phyloP scores from a whole-genome alignment of 1,284 basidiomycete species.

The Leccinum pachyderme region DNA sequence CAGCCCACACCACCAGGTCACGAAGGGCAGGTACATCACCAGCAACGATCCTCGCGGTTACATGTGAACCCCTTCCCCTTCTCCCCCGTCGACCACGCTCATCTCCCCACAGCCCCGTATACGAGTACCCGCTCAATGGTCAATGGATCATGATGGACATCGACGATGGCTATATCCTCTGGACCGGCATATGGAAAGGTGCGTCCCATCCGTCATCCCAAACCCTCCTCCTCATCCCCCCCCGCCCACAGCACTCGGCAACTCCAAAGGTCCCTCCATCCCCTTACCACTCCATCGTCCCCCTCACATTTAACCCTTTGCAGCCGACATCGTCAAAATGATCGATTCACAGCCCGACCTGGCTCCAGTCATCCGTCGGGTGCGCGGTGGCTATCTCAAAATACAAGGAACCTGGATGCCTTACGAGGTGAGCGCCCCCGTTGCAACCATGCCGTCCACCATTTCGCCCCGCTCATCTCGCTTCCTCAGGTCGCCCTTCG shows the following conservation, averaged over 20 bases:
- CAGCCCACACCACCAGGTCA: constrained; percentile 74
- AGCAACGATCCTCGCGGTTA: constrained; percentile 68
- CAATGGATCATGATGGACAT: constrained; percentile 94
- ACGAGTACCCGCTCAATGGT: constrained; percentile 82
- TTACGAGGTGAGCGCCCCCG: constrained; percentile 58
- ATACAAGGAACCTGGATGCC: constrained; percentile 91
- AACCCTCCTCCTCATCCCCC: constrained; percentile 9
- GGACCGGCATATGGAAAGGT: constrained; percentile 91
- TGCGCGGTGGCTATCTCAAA: constrained; percentile 83
- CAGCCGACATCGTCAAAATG: constrained; percentile 88
- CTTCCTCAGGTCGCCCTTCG: constrained; percentile 61
- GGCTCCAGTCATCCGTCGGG: constrained; percentile 73
- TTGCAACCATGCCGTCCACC: constrained; percentile 9
- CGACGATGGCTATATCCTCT: constrained; percentile 82
- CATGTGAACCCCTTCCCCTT: background rate
- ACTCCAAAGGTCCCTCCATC: constrained; percentile 67
- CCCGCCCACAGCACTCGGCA: constrained; percentile 61
- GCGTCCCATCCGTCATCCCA: constrained; percentile 7
- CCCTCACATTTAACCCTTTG: constrained; percentile 17
- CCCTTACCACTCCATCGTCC: constrained; percentile 5
- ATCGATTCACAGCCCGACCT: constrained; percentile 85
- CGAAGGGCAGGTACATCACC: constrained; percentile 82
- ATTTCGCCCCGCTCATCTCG: constrained; percentile 17
- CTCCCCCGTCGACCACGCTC: constrained; percentile 3
- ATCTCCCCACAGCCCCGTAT: constrained; percentile 60